phyloP scores from a whole-genome alignment of 176 grass and related monocot species.

The Saccharum officinarum region DNA sequence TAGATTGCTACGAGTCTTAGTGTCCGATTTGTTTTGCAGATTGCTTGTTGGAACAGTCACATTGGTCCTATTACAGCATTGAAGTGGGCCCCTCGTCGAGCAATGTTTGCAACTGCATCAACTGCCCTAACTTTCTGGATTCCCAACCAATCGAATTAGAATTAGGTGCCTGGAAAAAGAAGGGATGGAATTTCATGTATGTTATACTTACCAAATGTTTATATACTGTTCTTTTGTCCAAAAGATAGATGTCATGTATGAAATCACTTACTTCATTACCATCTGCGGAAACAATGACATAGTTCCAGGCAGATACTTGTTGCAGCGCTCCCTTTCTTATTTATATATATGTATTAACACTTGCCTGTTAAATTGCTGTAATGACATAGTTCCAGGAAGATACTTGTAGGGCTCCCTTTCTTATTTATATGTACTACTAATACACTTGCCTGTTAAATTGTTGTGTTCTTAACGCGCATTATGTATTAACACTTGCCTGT shows the following conservation, averaged over 20 bases:
- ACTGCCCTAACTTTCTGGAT: conserved; percentile 36
- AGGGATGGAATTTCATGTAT: conserved; percentile 1
- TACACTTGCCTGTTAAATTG: neutral
- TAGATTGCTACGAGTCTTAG: neutral
- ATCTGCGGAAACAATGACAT: neutral
- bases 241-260: conserved; percentile 7
- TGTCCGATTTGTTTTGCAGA: conserved; percentile 44
- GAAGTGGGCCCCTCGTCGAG: conserved; percentile 82
- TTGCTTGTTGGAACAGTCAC: conserved; percentile 90
- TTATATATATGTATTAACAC: neutral
- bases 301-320: conserved; percentile 1
- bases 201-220: conserved; percentile 13
- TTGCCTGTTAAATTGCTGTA: no score
- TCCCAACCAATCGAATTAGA: conserved; percentile 47
- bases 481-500: neutral
- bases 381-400: no score
- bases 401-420: no score
- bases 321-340: conserved; percentile 6
- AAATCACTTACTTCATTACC: conserved; percentile 22
- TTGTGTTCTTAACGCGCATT: no score
- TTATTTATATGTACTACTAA: neutral
- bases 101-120: conserved; percentile 89
- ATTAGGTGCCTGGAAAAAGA: conserved; percentile 26
- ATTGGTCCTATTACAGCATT: conserved; percentile 85
- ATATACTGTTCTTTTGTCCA: conserved; percentile 8